Percentiles rank a stretch among this genome's conserved stretches.
Evolutionary conservation across 2,329 filamentous ascomycete genomes (phyloP).

Genomic region (Neonectria punicea): DNA sequence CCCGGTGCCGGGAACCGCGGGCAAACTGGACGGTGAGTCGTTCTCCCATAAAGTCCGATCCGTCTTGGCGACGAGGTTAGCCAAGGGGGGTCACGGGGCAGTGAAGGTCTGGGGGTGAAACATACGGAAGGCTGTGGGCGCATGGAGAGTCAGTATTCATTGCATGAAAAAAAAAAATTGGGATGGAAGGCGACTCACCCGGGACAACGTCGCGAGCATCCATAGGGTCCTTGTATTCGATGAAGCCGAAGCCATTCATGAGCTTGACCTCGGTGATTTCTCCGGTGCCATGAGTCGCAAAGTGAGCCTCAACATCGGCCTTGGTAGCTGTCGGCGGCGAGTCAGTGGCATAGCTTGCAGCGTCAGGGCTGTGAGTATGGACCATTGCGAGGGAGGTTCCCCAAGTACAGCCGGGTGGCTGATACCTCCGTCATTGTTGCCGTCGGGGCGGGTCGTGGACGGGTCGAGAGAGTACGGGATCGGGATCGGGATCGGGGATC

Average conservation of each 20-base stretch:
- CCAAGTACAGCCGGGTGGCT: constrained; percentile 93
- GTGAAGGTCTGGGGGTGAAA: constrained; percentile 44
- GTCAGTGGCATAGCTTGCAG: constrained; percentile 56
- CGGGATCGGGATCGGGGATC: constrained; percentile 23
- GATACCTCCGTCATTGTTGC: constrained; percentile 86
- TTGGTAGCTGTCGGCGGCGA: constrained; percentile 81
- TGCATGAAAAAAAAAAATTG: not conserved
- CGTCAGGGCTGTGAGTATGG: constrained; percentile 50
- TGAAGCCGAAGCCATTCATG: constrained; percentile 99
- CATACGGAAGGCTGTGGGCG: constrained; percentile 68
- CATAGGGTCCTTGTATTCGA: constrained; percentile 98
- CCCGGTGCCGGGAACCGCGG: constrained; percentile 77
- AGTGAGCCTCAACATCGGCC: constrained; percentile 95
- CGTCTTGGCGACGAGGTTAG: constrained; percentile 69
- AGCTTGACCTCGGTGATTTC: constrained; percentile 99
- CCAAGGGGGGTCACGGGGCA: constrained; percentile 25
- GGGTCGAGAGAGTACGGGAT: constrained; percentile 14
- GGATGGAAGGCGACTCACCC: constrained; percentile 68
- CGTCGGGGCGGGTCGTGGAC: constrained; percentile 27
- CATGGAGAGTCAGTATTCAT: constrained; percentile 32
- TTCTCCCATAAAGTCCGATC: constrained; percentile 97
- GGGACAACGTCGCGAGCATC: constrained; percentile 98
- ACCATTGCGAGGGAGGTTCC: constrained; percentile 97
- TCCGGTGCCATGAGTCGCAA: constrained; percentile 93
- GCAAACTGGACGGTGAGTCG: constrained; percentile 98